phyloP scores from a whole-genome alignment of 371 early-diverging fungal species.

The Syncephalis plumigaleata region DNA sequence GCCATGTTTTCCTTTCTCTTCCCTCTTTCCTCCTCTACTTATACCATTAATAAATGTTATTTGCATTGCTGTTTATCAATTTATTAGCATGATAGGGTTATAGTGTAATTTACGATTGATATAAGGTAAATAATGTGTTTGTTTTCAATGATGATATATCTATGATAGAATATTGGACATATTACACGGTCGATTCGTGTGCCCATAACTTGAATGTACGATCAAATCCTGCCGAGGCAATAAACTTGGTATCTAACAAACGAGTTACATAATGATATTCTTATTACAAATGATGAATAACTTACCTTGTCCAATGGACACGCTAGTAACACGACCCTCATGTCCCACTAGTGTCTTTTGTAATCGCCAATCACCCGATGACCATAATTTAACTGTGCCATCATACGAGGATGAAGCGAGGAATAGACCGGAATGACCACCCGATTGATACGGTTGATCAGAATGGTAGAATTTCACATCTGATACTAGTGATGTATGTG shows the following conservation, averaged over 20 bases:
- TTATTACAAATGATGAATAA: background rate
- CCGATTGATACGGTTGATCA: background rate
- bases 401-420: slow-evolving; percentile 64
- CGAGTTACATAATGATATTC: background rate
- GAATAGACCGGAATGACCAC: slow-evolving; percentile 25
- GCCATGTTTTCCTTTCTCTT: no score
- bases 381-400: slow-evolving; percentile 85
- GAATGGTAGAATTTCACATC: slow-evolving; percentile 56
- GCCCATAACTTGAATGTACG: slow-evolving; percentile 90
- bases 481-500: slow-evolving; percentile 78
- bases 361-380: slow-evolving; percentile 80
- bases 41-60: no score
- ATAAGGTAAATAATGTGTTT: no score
- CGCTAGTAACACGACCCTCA: slow-evolving; percentile 78
- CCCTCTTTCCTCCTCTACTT: no score
- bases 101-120: no score
- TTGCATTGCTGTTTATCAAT: no score
- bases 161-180: no score
- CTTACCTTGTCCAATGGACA: slow-evolving; percentile 62
- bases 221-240: slow-evolving; percentile 79
- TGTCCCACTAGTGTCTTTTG: slow-evolving; percentile 74
- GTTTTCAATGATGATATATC: no score
- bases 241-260: slow-evolving; percentile 45
- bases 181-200: slow-evolving; percentile 20
- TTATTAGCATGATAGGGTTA: no score